Base-by-base conservation (phyloP, 2,329 filamentous ascomycete genomes). In the Aureobasidium musti region DNA sequence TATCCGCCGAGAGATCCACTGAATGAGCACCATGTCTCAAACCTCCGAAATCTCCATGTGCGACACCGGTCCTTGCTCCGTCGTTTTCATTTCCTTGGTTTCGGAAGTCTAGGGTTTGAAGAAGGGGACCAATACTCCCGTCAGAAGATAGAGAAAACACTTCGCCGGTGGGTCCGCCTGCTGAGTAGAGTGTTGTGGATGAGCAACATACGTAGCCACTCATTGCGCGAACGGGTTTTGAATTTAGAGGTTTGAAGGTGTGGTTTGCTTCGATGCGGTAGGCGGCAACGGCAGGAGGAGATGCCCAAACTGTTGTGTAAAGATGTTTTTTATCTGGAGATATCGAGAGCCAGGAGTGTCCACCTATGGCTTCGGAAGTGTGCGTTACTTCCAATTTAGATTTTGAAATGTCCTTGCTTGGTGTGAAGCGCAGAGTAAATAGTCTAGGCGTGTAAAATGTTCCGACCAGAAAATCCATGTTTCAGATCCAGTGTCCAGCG, bases 281-380 rank as follows among this genome's bases (percentile, higher is more conserved):
- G 33, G 71, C 67, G 5, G 75, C 74, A 7, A 76, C 66, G 3
- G 74, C 74, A 4, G 75, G 75, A 1, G 73, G 71, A 28, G 71
- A 69, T n/a, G 73, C 73, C 75, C 75, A 77, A 23, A 74, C 74
- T n/a, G 75, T 77, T 19, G 71, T 71, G 69, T 77, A 77, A 60
- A 77, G 70, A 59, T 68, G 68, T 19, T 69, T 68, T 19, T 73
- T 71, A 53, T 71, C 65, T n/a, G 67, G 45, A 1, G 75, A 76
- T 11, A 76, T 69, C 6, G 74, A 70, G 33, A 77, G 73, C 75
- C 75, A 77, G 61, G 75, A 76, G 67, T 76, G 75, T 43, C 73
- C 73, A 37, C 72, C 74, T 5, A 74, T 73, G 17, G 75, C 73
- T 47, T 73, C 70, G 10, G 73, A 73, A 35, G 71, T 70, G 45